These are phyloP conservation scores for Reticulascus tulasneorum DNA, from an alignment of 2,329 filamentous ascomycete genomes.

Conservation along the genomic window DNA sequence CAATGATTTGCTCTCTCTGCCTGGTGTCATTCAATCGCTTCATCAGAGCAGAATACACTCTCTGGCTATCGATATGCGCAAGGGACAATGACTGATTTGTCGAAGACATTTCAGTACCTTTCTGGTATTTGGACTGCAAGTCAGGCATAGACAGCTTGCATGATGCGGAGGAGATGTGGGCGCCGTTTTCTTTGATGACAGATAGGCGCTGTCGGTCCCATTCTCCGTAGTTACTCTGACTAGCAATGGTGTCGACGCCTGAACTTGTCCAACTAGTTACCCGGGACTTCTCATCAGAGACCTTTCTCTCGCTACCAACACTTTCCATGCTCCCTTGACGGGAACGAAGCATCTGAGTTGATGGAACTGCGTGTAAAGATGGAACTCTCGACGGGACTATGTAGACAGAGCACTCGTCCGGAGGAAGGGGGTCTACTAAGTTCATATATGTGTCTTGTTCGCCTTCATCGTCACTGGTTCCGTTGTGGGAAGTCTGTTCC, in stretches of 20 bases:
- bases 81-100: conserved; percentile 5
- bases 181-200: conserved; percentile 56
- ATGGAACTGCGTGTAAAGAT: conserved; percentile 44
- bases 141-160: too few relatives aligned
- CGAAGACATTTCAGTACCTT: too few relatives aligned
- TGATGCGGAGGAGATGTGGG: conserved; percentile 37
- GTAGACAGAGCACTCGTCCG: conserved; percentile 41
- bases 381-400: conserved; percentile 46
- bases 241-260: conserved; percentile 50
- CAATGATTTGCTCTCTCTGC: not conserved
- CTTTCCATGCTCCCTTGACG: conserved; percentile 54
- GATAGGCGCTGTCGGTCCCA: conserved; percentile 57
- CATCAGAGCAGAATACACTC: conserved; percentile 63
- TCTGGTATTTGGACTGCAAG: too few relatives aligned
- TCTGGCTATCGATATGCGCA: conserved; percentile 47
- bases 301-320: conserved; percentile 33
- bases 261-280: conserved; percentile 72
- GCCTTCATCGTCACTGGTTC: not conserved
- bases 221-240: conserved; percentile 32
- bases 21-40: conserved; percentile 44
- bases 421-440: conserved; percentile 27
- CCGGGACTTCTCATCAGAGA: conserved; percentile 53
- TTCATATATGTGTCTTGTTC: conserved; percentile 23
- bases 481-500: not conserved
- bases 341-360: conserved; percentile 44